These are phyloP conservation scores for Umbelopsis vinacea DNA, from an alignment of 192 early-diverging fungal species.

Conservation along the genomic window DNA sequence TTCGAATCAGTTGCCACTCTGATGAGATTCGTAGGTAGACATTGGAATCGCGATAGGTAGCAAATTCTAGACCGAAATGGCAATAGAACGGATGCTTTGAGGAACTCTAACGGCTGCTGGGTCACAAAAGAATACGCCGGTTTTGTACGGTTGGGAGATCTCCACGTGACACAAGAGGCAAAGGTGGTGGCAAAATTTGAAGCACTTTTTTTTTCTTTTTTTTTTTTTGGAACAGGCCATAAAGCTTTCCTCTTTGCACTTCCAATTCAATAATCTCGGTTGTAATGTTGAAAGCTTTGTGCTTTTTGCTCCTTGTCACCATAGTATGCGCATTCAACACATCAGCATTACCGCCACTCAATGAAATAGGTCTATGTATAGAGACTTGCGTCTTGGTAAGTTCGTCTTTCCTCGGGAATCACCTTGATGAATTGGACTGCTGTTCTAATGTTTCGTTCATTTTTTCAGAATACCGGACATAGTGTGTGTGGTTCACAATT, in stretches of 20 bases:
- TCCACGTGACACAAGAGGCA: constrained; percentile 9
- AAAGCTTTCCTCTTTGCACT: not conserved
- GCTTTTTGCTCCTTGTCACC: not conserved
- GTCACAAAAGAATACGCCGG: too few relatives aligned
- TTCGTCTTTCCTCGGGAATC: not conserved
- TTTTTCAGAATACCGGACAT: constrained; percentile 7
- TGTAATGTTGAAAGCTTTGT: constrained; percentile 12
- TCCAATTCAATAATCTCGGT: not conserved
- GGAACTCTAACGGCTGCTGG: not conserved
- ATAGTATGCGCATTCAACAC: constrained; percentile 1
- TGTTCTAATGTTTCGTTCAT: not conserved
- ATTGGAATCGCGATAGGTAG: too few relatives aligned
- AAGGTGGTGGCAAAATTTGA: not conserved
- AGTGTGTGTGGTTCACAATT: constrained; percentile 6
- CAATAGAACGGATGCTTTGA: not conserved
- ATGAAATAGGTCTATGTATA: not conserved
- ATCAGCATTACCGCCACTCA: constrained; percentile 6
- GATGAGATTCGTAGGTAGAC: too few relatives aligned
- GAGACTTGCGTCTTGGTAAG: constrained; percentile 12
- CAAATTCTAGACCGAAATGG: too few relatives aligned
- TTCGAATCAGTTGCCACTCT: too few relatives aligned
- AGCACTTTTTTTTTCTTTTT: not conserved
- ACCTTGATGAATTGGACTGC: not conserved
- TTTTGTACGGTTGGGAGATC: too few relatives aligned
- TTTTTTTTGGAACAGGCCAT: not conserved